A percentile compares a stretch with the other conserved stretches of the same genome.
phyloP scores from a whole-genome alignment of 345 rosid species.

The Jatropha curcas region DNA sequence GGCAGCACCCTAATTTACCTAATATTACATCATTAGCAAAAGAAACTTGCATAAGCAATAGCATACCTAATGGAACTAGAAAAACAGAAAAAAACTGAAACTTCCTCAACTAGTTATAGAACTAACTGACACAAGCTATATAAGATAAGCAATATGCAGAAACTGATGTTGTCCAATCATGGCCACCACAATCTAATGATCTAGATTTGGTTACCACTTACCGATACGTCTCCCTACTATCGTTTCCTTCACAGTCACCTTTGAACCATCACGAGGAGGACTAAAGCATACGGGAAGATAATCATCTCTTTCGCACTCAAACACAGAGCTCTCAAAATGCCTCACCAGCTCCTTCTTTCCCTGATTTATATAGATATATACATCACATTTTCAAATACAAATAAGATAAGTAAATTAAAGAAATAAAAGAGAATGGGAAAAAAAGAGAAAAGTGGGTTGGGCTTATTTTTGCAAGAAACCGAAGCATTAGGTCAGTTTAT shows the following conservation, averaged over 20 bases:
- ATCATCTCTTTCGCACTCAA: constrained; percentile 39
- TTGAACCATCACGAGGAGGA: constrained; percentile 53
- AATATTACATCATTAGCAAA: too few species aligned
- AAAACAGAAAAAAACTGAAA: background rate
- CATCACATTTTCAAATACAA: background rate
- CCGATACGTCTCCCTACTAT: constrained; percentile 31
- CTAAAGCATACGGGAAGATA: constrained; percentile 47
- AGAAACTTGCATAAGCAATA: too few species aligned
- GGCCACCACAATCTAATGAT: background rate
- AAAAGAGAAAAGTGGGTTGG: too few species aligned
- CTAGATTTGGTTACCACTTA: background rate
- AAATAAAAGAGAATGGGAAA: background rate
- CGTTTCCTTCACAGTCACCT: constrained; percentile 21
- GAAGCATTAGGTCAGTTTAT: too few species aligned
- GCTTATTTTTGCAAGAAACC: too few species aligned
- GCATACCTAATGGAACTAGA: background rate
- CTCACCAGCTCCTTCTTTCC: constrained; percentile 50
- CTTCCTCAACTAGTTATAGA: background rate
- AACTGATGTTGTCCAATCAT: background rate
- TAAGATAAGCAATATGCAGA: too few species aligned
- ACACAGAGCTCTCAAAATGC: constrained; percentile 41
- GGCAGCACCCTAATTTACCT: too few species aligned
- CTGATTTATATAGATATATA: constrained; percentile 19
- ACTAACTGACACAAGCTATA: too few species aligned
- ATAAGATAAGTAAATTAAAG: background rate